Percentiles rank a stretch among this genome's conserved stretches.
phyloP scores from a whole-genome alignment of 2,329 filamentous ascomycete genomes.

The Trichoderma atrobrunneum region DNA sequence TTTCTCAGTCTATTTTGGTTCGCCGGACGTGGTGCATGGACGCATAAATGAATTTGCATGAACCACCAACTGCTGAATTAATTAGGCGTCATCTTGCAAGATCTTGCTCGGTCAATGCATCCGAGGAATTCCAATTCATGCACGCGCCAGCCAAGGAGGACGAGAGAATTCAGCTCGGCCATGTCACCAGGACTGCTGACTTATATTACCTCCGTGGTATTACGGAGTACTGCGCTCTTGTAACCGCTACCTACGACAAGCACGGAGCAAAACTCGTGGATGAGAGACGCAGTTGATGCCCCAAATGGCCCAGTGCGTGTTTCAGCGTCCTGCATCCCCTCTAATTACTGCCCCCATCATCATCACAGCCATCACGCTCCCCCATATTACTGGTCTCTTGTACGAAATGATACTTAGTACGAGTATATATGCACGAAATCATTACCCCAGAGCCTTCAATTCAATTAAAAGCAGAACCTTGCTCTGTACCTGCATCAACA shows the following conservation, averaged over 20 bases:
- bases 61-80: background rate
- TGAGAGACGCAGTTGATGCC: background rate
- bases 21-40: background rate
- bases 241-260: background rate
- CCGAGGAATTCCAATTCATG: background rate
- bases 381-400: background rate
- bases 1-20: background rate
- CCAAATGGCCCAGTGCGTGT: conserved; percentile 9
- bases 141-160: background rate
- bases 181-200: background rate
- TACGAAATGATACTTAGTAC: background rate
- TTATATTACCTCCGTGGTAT: background rate
- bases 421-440: background rate
- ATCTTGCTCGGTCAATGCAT: background rate
- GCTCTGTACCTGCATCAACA: background rate
- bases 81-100: background rate
- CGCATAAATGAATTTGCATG: background rate
- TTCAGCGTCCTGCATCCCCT: conserved; percentile 11
- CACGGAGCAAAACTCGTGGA: background rate
- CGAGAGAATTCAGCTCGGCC: background rate
- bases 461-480: background rate
- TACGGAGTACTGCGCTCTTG: background rate
- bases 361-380: background rate
- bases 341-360: background rate
- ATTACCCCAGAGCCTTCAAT: background rate